Evolutionary conservation across 345 rosid genomes (phyloP), one percentile per base, ranked within the genome.

Genomic region (Aegle marmelos): DNA sequence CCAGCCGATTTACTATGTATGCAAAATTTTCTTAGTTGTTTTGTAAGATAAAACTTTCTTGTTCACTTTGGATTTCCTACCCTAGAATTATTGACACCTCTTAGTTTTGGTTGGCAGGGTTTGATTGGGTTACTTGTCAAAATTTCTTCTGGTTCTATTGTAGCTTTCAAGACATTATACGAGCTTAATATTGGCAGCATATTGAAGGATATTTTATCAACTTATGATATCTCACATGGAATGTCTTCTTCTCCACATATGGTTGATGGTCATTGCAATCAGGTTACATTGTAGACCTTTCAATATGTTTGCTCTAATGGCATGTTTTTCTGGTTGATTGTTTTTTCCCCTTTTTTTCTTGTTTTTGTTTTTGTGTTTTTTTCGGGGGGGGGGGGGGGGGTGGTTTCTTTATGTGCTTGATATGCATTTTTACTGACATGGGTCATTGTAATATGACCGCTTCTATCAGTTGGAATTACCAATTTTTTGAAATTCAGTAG

Each of bases 81-180:
- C 58, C 41, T 60, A 54, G 64, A 30, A 70, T 78, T 74, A 72
- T 76, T 36, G 64, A 36, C 48, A 39, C 68, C 63, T 58, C 76
- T 65, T 58, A 57, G 68, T 77, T 81, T 81, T 89, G 80, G 56
- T 80, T 84, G 80, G 63, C 94, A 93, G 99, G 96, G 90, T 60
- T 79, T 95, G 86, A 89, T 95, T 79, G 97, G 97, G 76, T 80
- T 95, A 82, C 97, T 95, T 79, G 91, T 83, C 80, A 93, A 90
- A 83, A 90, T 93, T 66, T 83, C 90, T 76, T 86, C 89, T 76
- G 93, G 97, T 79, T 93, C 98, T 71, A 39, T 83, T 76, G 79
- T 85, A 76, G 98, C 95, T 80, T 95, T 95, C 83, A 90, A 78
- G 82, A 84, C 84, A 60, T 86, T 95, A 4, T 86, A 93, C 79